Evolutionary conservation across 805 yeast genomes (phyloP).

Genomic region (Peterozyma toletana): DNA sequence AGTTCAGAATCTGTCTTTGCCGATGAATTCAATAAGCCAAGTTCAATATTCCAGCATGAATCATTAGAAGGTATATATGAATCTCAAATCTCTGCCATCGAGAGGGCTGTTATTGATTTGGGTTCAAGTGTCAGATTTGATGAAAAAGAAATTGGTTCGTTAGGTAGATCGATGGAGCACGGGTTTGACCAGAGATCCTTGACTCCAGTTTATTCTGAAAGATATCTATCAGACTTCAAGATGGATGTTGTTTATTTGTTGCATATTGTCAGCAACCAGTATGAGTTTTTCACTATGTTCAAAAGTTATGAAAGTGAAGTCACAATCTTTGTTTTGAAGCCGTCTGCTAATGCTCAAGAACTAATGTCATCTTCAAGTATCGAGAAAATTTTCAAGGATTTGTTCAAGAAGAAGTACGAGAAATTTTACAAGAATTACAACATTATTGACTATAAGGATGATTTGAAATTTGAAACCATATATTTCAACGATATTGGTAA

Average conservation of each 20-base stretch:
- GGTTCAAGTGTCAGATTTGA: constrained; percentile 72
- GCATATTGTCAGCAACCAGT: constrained; percentile 66
- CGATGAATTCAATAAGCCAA: constrained; percentile 48
- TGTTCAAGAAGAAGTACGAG: constrained; percentile 38
- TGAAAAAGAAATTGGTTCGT: constrained; percentile 66
- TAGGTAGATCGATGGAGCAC: constrained; percentile 77
- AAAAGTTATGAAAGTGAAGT: constrained; percentile 52
- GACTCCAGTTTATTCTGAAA: constrained; percentile 34
- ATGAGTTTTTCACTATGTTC: constrained; percentile 66
- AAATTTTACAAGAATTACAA: constrained; percentile 32
- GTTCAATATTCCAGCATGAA: constrained; percentile 57
- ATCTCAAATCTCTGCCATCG: constrained; percentile 55
- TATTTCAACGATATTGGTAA: constrained; percentile 49
- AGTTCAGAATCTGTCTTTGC: constrained; percentile 62
- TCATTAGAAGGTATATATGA: constrained; percentile 70
- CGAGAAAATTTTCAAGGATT: constrained; percentile 47
- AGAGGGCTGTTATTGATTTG: constrained; percentile 70
- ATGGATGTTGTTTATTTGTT: constrained; percentile 58
- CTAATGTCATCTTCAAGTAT: constrained; percentile 40
- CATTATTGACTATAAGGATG: constrained; percentile 45
- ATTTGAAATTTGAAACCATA: constrained; percentile 45
- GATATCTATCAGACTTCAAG: constrained; percentile 48
- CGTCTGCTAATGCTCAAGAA: constrained; percentile 60
- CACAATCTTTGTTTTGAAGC: constrained; percentile 54
- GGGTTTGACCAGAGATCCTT: constrained; percentile 71